Evolutionary conservation across 148 eudicot species (phyloP), one percentile per base, ranked within the genome.

Genomic region (Nepenthes mirabilis): DNA sequence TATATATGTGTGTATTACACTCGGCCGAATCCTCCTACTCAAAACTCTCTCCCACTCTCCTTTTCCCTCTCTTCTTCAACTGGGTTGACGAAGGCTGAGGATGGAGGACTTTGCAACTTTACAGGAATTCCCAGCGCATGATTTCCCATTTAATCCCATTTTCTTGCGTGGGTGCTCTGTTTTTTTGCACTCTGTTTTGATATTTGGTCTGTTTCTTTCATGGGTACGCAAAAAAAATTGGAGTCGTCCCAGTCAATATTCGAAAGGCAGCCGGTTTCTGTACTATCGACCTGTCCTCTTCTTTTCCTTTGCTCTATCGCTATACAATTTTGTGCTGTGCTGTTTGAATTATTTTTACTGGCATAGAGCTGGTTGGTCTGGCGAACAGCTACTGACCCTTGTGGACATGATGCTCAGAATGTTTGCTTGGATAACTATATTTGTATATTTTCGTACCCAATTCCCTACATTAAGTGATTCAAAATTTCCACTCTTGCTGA

Each of bases 281-380:
- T 61, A 62, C 57, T 76, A 67, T 37, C 71, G 62, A 49, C 67
- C 57, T 5, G 68, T 75, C 23, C 58, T 82, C 34, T 70, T 66
- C 61, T 68, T 68, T 50, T 77, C 75, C 43, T 51, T 73, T 33
- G 48, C 52, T 45, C 65, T 87, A 35, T 65, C 77, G 47, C 12
- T 78, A 9, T 71, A 73, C 37, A 77, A 71, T 68, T 47, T 78
- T 55, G 64, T 59, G 35, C 57, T 74, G 1, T 80, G 75, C 60
- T 57, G 71, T n/a, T 70, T 80, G 62, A 60, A 58, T 61, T 70
- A 70, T 60, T 76, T 82, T 62, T 69, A 60, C 45, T 82, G 85
- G 90, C 75, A 72, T 63, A 68, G 47, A 68, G 71, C 37, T 72
- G 83, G 66, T 49, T 81, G 74, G 82, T 52, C 80, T 55, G 77